phyloP scores from a whole-genome alignment of 176 grass and related monocot species.

The Oryza punctata region DNA sequence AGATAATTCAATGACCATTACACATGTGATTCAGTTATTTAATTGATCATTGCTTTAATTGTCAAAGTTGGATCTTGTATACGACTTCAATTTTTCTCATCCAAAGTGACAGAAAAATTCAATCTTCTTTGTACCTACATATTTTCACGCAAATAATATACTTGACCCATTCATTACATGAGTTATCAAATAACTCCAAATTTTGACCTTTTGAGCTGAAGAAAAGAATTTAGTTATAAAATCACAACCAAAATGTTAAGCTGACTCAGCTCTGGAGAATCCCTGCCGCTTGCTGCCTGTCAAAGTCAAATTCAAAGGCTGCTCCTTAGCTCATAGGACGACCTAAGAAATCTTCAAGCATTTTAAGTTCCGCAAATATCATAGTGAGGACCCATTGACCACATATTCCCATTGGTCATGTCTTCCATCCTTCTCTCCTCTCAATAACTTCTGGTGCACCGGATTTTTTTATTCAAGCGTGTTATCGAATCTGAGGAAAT shows the following conservation, averaged over 20 bases:
- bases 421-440: not conserved
- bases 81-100: not conserved
- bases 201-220: not conserved
- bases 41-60: not conserved
- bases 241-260: constrained; percentile 3
- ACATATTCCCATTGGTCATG: not conserved
- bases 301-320: not conserved
- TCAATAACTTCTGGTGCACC: not conserved
- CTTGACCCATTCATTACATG: not conserved
- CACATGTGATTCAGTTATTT: not conserved
- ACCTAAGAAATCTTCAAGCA: constrained; percentile 25
- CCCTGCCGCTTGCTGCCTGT: not conserved
- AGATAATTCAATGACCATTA: not conserved
- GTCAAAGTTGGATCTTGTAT: not conserved
- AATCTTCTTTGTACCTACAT: not conserved
- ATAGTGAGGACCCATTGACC: not conserved
- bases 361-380: not conserved
- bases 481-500: not conserved
- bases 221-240: not conserved
- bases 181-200: not conserved
- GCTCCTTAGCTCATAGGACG: not conserved
- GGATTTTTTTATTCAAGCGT: not conserved
- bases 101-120: not conserved
- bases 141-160: not conserved
- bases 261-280: not conserved